A percentile compares a stretch with the other conserved stretches of the same genome.
These are phyloP conservation scores for Naganishia sp. DNA, from an alignment of 1,284 basidiomycete genomes.

Conservation along the genomic window DNA sequence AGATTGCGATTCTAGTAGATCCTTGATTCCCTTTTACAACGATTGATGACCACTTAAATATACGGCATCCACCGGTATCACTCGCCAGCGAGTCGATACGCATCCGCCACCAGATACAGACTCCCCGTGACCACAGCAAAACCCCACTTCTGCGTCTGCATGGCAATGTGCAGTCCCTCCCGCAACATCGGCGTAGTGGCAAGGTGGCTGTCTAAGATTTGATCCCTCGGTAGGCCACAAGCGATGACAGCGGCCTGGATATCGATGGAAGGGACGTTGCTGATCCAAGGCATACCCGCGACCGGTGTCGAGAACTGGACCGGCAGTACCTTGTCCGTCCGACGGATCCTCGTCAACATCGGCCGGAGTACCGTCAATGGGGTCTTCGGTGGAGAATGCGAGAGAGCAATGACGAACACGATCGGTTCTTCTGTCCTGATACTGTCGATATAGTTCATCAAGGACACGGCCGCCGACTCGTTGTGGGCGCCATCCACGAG, in stretches of 20 bases:
- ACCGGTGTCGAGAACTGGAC: slow-evolving; percentile 68
- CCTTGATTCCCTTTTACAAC: background rate
- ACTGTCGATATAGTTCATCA: slow-evolving; percentile 68
- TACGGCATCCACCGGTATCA: background rate
- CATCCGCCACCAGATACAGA: slow-evolving; percentile 84
- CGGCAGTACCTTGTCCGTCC: slow-evolving; percentile 58
- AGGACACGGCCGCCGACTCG: slow-evolving; percentile 70
- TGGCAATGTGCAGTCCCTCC: slow-evolving; percentile 38
- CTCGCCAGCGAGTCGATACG: slow-evolving; percentile 63
- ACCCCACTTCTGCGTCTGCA: slow-evolving; percentile 47
- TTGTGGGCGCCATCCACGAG: slow-evolving; percentile 97
- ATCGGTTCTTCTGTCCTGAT: slow-evolving; percentile 40
- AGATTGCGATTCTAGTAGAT: background rate
- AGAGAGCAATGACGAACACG: slow-evolving; percentile 73
- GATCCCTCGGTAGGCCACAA: slow-evolving; percentile 44
- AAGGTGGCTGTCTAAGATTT: slow-evolving; percentile 26
- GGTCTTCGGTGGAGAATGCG: slow-evolving; percentile 77
- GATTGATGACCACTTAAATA: background rate
- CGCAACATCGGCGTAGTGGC: slow-evolving; percentile 31
- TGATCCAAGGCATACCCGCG: slow-evolving; percentile 90
- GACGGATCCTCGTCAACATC: slow-evolving; percentile 56
- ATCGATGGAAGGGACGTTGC: slow-evolving; percentile 60
- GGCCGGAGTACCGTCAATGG: slow-evolving; percentile 69
- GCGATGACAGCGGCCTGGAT: slow-evolving; percentile 56
- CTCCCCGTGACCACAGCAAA: slow-evolving; percentile 80